A percentile compares a stretch with the other conserved stretches of the same genome.
Conservation (phyloP, 768 basidiomycete genomes). For the Saitozyma sp. region DNA sequence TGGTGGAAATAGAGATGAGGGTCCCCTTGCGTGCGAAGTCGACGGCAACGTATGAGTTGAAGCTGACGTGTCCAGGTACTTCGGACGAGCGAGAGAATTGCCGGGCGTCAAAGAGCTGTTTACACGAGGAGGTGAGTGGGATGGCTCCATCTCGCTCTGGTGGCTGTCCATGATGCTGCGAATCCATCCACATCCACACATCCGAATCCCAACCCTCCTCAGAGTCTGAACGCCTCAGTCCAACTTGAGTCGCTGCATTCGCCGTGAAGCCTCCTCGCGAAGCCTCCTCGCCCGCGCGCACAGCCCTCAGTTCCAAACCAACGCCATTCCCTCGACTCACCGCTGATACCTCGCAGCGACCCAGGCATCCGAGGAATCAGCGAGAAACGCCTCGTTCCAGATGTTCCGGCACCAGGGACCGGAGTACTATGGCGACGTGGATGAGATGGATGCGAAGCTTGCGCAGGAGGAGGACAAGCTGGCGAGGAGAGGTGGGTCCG, state of each 20-base stretch:
- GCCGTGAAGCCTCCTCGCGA: background rate
- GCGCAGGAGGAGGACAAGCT: slow-evolving; percentile 69
- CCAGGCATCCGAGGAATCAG: slow-evolving; percentile 86
- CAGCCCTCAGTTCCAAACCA: background rate
- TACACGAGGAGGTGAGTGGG: slow-evolving; percentile 67
- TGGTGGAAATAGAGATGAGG: no score
- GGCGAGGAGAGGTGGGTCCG: slow-evolving; percentile 61
- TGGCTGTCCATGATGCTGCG: background rate
- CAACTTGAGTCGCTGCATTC: no score
- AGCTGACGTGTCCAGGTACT: slow-evolving; percentile 64
- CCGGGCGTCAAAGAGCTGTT: slow-evolving; percentile 97
- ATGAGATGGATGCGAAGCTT: slow-evolving; percentile 71
- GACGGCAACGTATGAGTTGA: background rate
- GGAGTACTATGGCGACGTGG: slow-evolving; percentile 85
- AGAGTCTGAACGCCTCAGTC: no score
- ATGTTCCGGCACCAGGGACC: slow-evolving; percentile 86
- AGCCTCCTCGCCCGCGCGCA: background rate
- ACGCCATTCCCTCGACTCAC: no score
- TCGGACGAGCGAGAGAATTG: slow-evolving; percentile 92
- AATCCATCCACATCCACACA: no score
- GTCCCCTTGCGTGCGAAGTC: no score
- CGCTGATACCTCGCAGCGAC: slow-evolving; percentile 26
- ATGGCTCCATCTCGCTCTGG: no score
- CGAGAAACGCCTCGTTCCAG: slow-evolving; percentile 71
- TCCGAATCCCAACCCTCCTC: no score